Evolutionary conservation across 2,329 filamentous ascomycete species (phyloP).

Genomic region (Ophiostoma ulmi): DNA sequence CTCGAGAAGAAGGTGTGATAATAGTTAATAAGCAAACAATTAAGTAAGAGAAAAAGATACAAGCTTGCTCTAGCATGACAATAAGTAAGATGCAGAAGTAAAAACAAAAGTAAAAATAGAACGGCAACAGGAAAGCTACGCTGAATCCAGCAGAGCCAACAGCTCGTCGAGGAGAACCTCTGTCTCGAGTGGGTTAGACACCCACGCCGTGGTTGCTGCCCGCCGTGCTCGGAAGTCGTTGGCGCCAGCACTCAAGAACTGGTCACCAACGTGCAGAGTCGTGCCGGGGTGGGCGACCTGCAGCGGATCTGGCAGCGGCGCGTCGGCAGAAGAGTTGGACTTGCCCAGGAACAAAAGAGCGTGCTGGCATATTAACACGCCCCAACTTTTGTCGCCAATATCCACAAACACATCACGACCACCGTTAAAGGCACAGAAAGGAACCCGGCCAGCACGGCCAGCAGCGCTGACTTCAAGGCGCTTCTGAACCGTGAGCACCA

Average conservation of each 20-base stretch:
- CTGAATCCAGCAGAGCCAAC: slow-evolving; percentile 46
- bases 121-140: background rate
- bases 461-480: slow-evolving; percentile 76
- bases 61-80: background rate
- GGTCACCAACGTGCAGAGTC: slow-evolving; percentile 91
- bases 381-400: slow-evolving; percentile 96
- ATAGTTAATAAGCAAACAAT: background rate
- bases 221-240: slow-evolving; percentile 96
- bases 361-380: slow-evolving; percentile 79
- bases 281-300: slow-evolving; percentile 22
- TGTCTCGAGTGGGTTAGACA: slow-evolving; percentile 86
- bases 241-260: slow-evolving; percentile 89
- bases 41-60: background rate
- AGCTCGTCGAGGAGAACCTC: slow-evolving; percentile 85
- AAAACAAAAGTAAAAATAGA: background rate
- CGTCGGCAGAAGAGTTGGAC: slow-evolving; percentile 49
- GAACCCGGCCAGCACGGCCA: slow-evolving; percentile 54
- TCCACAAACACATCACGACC: slow-evolving; percentile 98
- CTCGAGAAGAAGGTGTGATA: background rate
- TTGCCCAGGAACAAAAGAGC: slow-evolving; percentile 24
- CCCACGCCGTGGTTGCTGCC: slow-evolving; percentile 94
- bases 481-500: slow-evolving; percentile 88
- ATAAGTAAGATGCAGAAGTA: background rate
- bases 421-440: slow-evolving; percentile 97
- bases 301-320: background rate